Evolutionary conservation across 441 rosid genomes (phyloP), one percentile per base, ranked within the genome.

Genomic region (Adansonia rubrostipa): DNA sequence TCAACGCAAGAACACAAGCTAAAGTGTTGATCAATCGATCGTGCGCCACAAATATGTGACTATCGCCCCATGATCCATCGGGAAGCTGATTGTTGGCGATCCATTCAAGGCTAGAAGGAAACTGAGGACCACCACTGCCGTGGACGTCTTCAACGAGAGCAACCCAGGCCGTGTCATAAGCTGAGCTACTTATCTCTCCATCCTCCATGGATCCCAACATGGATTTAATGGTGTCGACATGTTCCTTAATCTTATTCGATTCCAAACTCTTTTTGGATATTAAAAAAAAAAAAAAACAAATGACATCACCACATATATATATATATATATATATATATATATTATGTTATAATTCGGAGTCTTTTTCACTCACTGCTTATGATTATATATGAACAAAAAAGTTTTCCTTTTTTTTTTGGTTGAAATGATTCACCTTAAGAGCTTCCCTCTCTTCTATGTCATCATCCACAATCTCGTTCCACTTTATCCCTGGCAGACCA

Each of bases 91-190:
- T 93, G 24, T 83, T 74, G 28, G 88, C 92, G 14, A 96, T 96
- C 99, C 99, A 96, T 53, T 81, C 80, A 51, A 96, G 86, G 80
- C 87, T 83, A 0, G 89, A 76, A 11, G 98, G 96, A 82, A 96
- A 96, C 47, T 91, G 96, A 40, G 99, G 99, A 36, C 67, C 48
- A 6, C 89, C 88, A 48, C 85, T 85, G 28, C 94, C 90, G 5
- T 84, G 17, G 3, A 81, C 79, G 61, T 86, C 93, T 64, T 89
- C 84, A 0, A 91, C 86, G 9, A 96, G 86, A 64, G 97, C 98
- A n/a, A 92, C 97, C 98, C 98, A 94, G 1, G 98, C 96, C 1
- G 99, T 96, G 78, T 96, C 99, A 33, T 96, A 96, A 3, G 99
- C 93, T 11, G 98, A 94, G 17, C 88, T 75, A 68, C 87, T 92